Base-by-base conservation (phyloP, 2,329 filamentous ascomycete species). In the Fusarium sp. region DNA sequence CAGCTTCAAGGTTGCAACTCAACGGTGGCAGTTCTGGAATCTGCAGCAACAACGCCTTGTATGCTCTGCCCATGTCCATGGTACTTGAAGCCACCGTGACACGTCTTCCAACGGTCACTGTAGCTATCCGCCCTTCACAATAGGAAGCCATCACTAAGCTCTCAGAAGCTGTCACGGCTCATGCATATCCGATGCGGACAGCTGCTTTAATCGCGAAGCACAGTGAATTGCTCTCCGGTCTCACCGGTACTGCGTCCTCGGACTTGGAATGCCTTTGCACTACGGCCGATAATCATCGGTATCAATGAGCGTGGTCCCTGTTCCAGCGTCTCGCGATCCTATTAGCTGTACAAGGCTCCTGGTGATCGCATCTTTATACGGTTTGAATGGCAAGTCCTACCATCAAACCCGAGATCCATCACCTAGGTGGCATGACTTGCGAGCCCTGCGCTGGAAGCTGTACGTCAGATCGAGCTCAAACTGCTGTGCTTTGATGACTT, bases 371-470 rank as follows among this genome's bases (percentile, higher is more conserved):
- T 51, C 37, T 49, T 31, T 59, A 43, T 61, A 65, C 50, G 53
- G 13, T 49, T 37, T 53, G 34, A 26, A 53, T 30, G 39, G 49
- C 12, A 31, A 53, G 57, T 54, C 51, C 37, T 57, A 43, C 43
- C 26, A 46, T 41, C 46, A 46, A 53, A 46, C 28, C 61, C 18
- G 46, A 54, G 49, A 18, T 34, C 31, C 53, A 52, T 44, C 31
- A 26, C 25, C 19, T 16, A 52, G 55, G 74, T 72, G 71, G 74
- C 71, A 75, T 76, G 74, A 76, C 74, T 69, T 73, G 61, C 67
- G 70, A 73, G 70, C 60, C 70, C 72, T 76, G 74, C 73, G 64
- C 64, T 58, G 61, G 54, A 65, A 73, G 63, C 73, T 75, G 74
- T 72, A 58, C 62, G 66, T 73, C 65, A 67, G 58, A 57, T 53